Evolutionary conservation across 2,329 filamentous ascomycete species (phyloP), one percentile per base, ranked within the genome.

Genomic region (Annulohypoxylon truncatum): DNA sequence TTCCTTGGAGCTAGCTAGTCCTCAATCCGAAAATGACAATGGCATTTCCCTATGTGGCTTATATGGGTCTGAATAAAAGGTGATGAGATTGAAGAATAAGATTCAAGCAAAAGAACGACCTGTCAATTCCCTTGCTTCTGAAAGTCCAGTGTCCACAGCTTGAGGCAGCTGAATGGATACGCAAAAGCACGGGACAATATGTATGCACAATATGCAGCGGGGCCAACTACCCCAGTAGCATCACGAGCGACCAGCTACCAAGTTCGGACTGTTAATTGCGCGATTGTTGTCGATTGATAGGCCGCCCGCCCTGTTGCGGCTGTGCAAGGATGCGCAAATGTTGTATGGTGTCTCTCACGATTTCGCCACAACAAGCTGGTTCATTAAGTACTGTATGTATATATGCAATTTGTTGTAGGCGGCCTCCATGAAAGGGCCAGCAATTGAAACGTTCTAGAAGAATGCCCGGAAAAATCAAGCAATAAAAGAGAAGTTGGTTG

Each of bases 291-390:
- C 40, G 61, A 48, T 60, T 60, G 66, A 68, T 66, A 68, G 62
- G 66, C 47, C 13, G 53, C 44, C 20, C n/a, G 62, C 61, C 35
- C 52, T 55, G 51, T 47, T 64, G 66, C 66, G 61, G 67, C 64
- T 62, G 61, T 69, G 67, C 67, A 69, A 64, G 61, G 67, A 38
- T 67, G 52, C 26, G 61, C 53, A 52, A 33, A 47, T 31, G 48
- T 51, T 20, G 38, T 20, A 42, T 20, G 40, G 58, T 66, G 57
- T 38, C 51, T 53, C 44, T 60, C 48, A 35, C 51, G 51, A 59
- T 61, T 66, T 69, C 42, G 67, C 67, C 67, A 69, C 67, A 56
- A 52, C 20, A 53, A 29, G 22, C 26, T 54, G n/a, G 40, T 31
- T 54, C 38, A 44, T n/a, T n/a, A n/a, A n/a, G n/a, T n/a, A n/a